phyloP scores from a whole-genome alignment of 331 rosid species.

The Quercus tomentella region DNA sequence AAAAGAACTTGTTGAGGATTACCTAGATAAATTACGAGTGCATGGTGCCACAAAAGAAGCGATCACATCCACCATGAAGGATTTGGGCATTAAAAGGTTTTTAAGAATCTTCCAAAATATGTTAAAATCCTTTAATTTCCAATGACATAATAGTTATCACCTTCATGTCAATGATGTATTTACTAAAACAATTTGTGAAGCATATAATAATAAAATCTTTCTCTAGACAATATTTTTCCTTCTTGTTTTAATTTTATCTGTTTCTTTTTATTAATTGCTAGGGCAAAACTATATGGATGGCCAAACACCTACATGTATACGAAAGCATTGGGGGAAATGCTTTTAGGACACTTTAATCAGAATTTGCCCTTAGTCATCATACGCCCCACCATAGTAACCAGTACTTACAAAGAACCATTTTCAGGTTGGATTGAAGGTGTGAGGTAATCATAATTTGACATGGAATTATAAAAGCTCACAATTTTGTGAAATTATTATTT shows the following conservation, averaged over 20 bases:
- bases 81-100: conserved; percentile 31
- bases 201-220: no score
- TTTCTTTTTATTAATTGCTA: background rate
- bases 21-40: conserved; percentile 10
- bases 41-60: background rate
- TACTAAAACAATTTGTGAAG: background rate
- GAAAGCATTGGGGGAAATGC: conserved; percentile 62
- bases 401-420: conserved; percentile 61
- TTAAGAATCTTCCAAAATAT: no score
- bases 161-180: background rate
- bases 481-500: background rate
- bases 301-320: conserved; percentile 71
- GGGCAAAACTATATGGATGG: conserved; percentile 75
- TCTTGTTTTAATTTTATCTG: background rate
- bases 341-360: conserved; percentile 22
- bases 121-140: no score
- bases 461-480: background rate
- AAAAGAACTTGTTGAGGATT: conserved; percentile 2
- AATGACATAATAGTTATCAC: background rate
- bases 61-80: conserved; percentile 20
- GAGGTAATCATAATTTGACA: conserved; percentile 28
- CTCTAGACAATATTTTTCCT: background rate
- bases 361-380: conserved; percentile 26
- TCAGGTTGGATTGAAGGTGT: conserved; percentile 59
- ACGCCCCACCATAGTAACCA: conserved; percentile 56